Conservation (phyloP, 2,329 filamentous ascomycete genomes). For the Colletotrichum sp. region DNA sequence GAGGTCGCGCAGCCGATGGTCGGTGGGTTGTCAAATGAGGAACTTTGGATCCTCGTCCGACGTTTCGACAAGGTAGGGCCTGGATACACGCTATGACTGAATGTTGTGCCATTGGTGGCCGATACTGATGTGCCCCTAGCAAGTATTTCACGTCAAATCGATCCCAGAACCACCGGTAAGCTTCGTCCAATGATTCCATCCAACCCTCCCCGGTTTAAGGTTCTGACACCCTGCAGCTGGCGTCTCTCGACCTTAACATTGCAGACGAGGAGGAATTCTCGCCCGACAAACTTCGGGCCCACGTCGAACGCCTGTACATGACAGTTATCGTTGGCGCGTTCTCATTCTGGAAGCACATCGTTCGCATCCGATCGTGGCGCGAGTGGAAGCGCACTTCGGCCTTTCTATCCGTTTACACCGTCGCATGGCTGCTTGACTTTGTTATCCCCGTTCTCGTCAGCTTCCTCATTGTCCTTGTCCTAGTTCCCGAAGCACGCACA, state of each 20-base stretch:
- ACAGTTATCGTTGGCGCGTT: conserved; percentile 74
- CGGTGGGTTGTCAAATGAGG: conserved; percentile 72
- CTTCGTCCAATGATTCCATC: conserved; percentile 40
- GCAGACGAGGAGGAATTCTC: conserved; percentile 85
- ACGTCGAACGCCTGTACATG: conserved; percentile 82
- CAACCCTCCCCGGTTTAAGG: conserved; percentile 28
- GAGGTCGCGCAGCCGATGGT: conserved; percentile 66
- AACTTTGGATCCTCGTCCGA: conserved; percentile 74
- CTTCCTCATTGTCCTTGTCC: conserved; percentile 68
- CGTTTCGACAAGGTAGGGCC: conserved; percentile 68
- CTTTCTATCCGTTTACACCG: conserved; percentile 61
- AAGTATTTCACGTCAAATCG: conserved; percentile 72
- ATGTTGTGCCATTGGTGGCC: not conserved
- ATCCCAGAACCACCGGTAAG: conserved; percentile 42
- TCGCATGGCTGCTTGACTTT: conserved; percentile 77
- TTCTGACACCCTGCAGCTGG: conserved; percentile 43
- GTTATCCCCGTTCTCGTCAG: conserved; percentile 65
- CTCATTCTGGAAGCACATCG: conserved; percentile 74
- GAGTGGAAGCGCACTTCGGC: conserved; percentile 71
- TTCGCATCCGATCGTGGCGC: conserved; percentile 78
- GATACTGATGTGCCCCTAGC: conserved; percentile 44
- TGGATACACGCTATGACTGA: conserved; percentile 11
- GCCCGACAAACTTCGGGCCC: conserved; percentile 80
- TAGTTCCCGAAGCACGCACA: conserved; percentile 65
- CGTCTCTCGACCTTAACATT: conserved; percentile 79